A percentile compares a stretch with the other conserved stretches of the same genome.
Evolutionary conservation across 164 flowering plant species (phyloP).

Genomic region (Houttuynia cordata): DNA sequence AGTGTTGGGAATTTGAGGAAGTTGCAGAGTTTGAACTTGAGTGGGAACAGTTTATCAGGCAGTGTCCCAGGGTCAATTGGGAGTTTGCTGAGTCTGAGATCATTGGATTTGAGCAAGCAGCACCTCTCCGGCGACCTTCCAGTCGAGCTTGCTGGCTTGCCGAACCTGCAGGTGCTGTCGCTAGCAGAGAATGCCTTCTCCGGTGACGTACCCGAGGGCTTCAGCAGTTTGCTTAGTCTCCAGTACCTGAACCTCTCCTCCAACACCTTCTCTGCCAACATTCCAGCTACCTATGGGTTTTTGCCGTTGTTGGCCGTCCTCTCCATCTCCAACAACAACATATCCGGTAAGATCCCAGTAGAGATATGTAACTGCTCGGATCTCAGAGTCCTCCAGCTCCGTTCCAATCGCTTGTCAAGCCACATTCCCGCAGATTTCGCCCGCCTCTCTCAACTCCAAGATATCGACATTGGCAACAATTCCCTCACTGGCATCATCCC

Average conservation of each 20-base stretch:
- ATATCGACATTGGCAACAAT: constrained; percentile 43
- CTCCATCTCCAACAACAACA: constrained; percentile 35
- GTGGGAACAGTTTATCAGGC: constrained; percentile 49
- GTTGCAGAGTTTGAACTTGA: constrained; percentile 40
- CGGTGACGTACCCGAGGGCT: constrained; percentile 61
- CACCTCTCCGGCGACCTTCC: constrained; percentile 54
- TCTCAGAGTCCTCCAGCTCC: constrained; percentile 41
- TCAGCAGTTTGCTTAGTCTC: constrained; percentile 49
- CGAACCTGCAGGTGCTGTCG: constrained; percentile 43
- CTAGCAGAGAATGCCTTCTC: constrained; percentile 40
- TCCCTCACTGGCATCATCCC: constrained; percentile 34
- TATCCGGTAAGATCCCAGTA: constrained; percentile 35
- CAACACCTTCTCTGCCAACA: constrained; percentile 38
- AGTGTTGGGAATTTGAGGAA: constrained; percentile 30
- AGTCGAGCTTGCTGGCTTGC: constrained; percentile 55
- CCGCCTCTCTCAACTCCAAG: constrained; percentile 29
- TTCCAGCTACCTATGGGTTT: constrained; percentile 50
- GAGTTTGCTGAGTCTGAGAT: constrained; percentile 30
- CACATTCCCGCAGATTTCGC: constrained; percentile 32
- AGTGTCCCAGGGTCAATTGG: constrained; percentile 41
- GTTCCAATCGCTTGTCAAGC: constrained; percentile 31
- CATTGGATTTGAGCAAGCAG: constrained; percentile 57
- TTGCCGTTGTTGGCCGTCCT: constrained; percentile 31
- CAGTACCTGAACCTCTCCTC: constrained; percentile 40
- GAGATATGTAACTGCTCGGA: constrained; percentile 47